These are phyloP conservation scores for Botrytis squamosa DNA, from an alignment of 2,329 filamentous ascomycete genomes.

Conservation along the genomic window DNA sequence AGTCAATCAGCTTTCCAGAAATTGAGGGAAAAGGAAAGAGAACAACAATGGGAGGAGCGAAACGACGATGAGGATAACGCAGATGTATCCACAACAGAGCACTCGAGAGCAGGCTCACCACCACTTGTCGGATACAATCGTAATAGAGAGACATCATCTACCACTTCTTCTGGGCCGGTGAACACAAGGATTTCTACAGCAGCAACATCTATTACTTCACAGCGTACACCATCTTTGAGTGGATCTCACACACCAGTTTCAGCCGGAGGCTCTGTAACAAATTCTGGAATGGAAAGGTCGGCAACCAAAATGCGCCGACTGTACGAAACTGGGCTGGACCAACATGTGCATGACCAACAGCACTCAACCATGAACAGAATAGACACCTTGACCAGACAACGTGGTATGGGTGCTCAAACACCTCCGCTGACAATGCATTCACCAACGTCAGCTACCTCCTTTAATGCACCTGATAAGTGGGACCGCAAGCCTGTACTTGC, in stretches of 20 bases:
- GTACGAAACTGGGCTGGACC: conserved; percentile 79
- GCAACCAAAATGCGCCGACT: conserved; percentile 71
- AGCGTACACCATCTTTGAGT: conserved; percentile 54
- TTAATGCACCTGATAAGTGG: conserved; percentile 48
- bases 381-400: conserved; percentile 71
- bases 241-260: conserved; percentile 48
- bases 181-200: conserved; percentile 77
- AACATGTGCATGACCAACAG: conserved; percentile 79
- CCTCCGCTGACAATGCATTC: conserved; percentile 33
- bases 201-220: conserved; percentile 84
- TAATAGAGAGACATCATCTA: conserved; percentile 84
- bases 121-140: conserved; percentile 64
- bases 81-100: conserved; percentile 34
- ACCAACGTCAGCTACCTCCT: conserved; percentile 34
- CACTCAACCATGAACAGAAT: conserved; percentile 73
- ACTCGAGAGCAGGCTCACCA: conserved; percentile 53
- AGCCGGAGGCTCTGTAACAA: conserved; percentile 40
- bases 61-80: conserved; percentile 36
- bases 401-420: conserved; percentile 38
- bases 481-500: conserved; percentile 50
- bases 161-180: conserved; percentile 62
- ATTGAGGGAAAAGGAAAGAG: conserved; percentile 52
- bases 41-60: conserved; percentile 42
- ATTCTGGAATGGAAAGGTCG: conserved; percentile 57
- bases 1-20: conserved; percentile 80